Evolutionary conservation across 1,284 basidiomycete species (phyloP), one percentile per base, ranked within the genome.

Genomic region (Fomitiporia mediterranea): DNA sequence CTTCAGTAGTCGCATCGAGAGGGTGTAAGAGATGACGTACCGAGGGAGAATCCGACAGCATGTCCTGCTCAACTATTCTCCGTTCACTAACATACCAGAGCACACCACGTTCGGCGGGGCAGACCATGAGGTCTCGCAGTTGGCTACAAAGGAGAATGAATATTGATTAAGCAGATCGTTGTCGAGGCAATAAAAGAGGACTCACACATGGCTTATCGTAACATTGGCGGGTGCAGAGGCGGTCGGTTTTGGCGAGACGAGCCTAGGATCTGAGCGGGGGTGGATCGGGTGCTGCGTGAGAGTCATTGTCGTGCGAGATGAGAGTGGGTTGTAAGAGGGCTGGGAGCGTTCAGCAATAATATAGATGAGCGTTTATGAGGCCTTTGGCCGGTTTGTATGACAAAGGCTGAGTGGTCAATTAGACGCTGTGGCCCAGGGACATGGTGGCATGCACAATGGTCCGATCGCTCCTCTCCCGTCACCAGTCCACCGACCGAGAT

Each of bases 41-140:
- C 8, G 34, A 17, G 23, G 32, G 53, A 4, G 35, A 27, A 76
- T 83, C 62, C 64, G 69, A 67, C 28, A 76, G 68, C 13, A 89
- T 65, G 65, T 89, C 78, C 55, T 86, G 84, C 64, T 89, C 86
- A 28, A 85, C 70, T 56, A 91, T 84, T n/a, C 74, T 72, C 32
- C 69, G 62, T 6, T 69, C 64, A 28, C 79, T 77, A 0, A 87
- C 74, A 65, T 88, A 91, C 67, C 84, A 84, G 38, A 90, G 79
- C 1, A 87, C 67, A 0, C 87, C 86, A 13, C 74, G 71, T 62
- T 85, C 79, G 27, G 79, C 75, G 0, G 88, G 89, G 65, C 88
- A 91, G 53, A 87, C 81, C 49, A 89, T 69, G 53, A 90, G 79
- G 69, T 90, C 87, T 53, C 88, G 77, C 30, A 90, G 74, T 72